Conservation (phyloP, 306 rosid genomes). For the Cucurbita moschata region DNA sequence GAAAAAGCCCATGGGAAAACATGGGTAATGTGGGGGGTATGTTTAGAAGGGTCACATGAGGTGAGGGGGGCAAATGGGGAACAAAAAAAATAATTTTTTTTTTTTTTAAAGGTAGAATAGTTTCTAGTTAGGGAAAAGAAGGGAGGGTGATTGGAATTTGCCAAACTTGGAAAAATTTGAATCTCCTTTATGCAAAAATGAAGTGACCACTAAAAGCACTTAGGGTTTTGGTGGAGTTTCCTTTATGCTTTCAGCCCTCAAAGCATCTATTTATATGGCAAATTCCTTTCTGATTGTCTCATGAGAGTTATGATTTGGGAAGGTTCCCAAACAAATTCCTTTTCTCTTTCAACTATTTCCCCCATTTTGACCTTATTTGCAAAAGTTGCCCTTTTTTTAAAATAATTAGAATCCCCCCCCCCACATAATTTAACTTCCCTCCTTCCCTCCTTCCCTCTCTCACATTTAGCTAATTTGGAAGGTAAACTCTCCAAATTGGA, state of each 20-base stretch:
- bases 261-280: slow-evolving; percentile 1
- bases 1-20: not conserved
- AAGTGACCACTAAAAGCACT: slow-evolving; percentile 2
- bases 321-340: slow-evolving; percentile 10
- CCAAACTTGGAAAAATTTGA: slow-evolving; percentile 4
- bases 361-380: slow-evolving; percentile 20
- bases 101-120: not conserved
- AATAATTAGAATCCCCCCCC: not conserved
- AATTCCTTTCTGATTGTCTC: not conserved
- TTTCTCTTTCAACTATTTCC: not conserved
- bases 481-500: not conserved
- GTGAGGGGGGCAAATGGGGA: no score
- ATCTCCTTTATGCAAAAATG: not conserved
- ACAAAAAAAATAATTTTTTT: not conserved
- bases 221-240: slow-evolving; percentile 2
- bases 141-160: not conserved
- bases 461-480: not conserved
- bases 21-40: not conserved
- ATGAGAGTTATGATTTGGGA: not conserved
- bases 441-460: not conserved
- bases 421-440: not conserved
- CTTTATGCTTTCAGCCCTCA: slow-evolving; percentile 6
- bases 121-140: not conserved
- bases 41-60: no score
- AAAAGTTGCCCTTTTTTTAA: slow-evolving; percentile 4